Percentiles rank a stretch among this genome's conserved stretches.
phyloP scores from a whole-genome alignment of 176 grass and related monocot genomes.

The Pontederia paniculata region DNA sequence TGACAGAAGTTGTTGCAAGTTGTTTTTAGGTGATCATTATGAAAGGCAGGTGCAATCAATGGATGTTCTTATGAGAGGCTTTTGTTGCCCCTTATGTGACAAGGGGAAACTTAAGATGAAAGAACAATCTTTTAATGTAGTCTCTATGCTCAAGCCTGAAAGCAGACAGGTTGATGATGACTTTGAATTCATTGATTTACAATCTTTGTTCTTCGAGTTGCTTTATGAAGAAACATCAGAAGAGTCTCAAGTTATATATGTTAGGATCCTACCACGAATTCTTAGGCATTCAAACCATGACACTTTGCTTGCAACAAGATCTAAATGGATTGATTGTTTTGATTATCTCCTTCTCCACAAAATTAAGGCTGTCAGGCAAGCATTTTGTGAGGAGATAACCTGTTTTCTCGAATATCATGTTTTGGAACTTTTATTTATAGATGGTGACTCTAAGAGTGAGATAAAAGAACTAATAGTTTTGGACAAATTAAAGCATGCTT shows the following conservation, averaged over 20 bases:
- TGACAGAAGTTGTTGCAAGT: slow-evolving; percentile 33
- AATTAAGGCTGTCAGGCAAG: slow-evolving; percentile 63
- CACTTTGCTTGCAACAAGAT: slow-evolving; percentile 44
- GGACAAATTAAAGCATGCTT: slow-evolving; percentile 60
- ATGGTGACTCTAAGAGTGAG: slow-evolving; percentile 25
- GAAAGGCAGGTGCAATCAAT: slow-evolving; percentile 40
- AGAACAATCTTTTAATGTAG: slow-evolving; percentile 29
- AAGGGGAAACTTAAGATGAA: slow-evolving; percentile 25
- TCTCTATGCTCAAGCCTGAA: slow-evolving; percentile 34
- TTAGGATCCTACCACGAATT: slow-evolving; percentile 73
- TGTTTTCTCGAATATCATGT: slow-evolving; percentile 63
- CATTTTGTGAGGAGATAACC: slow-evolving; percentile 59
- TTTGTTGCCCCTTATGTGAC: slow-evolving; percentile 66
- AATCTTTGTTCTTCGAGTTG: slow-evolving; percentile 67
- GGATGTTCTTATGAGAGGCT: slow-evolving; percentile 78
- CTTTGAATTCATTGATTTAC: slow-evolving; percentile 29
- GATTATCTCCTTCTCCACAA: slow-evolving; percentile 65
- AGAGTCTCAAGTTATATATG: slow-evolving; percentile 46
- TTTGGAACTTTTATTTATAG: slow-evolving; percentile 58
- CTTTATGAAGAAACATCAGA: slow-evolving; percentile 44
- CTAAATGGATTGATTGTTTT: slow-evolving; percentile 57
- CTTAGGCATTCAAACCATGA: slow-evolving; percentile 45
- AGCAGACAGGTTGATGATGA: slow-evolving; percentile 29
- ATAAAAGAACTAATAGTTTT: slow-evolving; percentile 49
- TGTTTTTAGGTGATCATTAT: slow-evolving; percentile 42